phyloP scores from a whole-genome alignment of 176 grass and related monocot species.

The Stipa capillata region DNA sequence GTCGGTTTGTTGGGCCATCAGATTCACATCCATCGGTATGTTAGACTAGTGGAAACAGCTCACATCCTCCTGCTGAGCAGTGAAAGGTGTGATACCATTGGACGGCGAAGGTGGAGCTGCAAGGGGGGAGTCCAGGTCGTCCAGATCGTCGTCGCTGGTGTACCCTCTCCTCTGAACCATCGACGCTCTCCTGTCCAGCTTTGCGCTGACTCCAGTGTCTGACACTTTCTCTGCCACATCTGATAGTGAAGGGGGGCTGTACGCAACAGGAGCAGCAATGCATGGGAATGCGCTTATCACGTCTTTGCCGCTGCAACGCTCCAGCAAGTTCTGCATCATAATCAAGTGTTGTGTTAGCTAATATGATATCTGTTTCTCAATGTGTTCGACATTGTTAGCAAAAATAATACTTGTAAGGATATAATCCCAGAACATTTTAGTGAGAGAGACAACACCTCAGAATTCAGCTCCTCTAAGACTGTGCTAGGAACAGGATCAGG shows the following conservation, averaged over 20 bases:
- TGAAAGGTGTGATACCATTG: neutral
- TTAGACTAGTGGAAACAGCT: slow-evolving; percentile 22
- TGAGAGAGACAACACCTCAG: slow-evolving; percentile 53
- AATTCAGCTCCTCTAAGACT: slow-evolving; percentile 84
- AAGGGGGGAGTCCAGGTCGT: slow-evolving; percentile 58
- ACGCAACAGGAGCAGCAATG: slow-evolving; percentile 39
- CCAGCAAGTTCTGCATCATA: slow-evolving; percentile 60
- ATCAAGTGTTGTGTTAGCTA: neutral
- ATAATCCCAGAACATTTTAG: neutral
- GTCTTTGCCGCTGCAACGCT: slow-evolving; percentile 18
- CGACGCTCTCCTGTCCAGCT: slow-evolving; percentile 57
- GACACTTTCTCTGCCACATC: slow-evolving; percentile 54
- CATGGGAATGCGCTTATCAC: slow-evolving; percentile 37
- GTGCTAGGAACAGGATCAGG: slow-evolving; percentile 72
- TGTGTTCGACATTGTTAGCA: neutral
- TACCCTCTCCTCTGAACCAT: slow-evolving; percentile 67
- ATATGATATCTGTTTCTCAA: neutral
- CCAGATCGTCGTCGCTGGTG: slow-evolving; percentile 72
- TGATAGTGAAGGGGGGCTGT: slow-evolving; percentile 21
- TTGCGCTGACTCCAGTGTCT: neutral
- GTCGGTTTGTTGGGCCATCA: slow-evolving; percentile 11
- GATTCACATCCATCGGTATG: slow-evolving; percentile 27
- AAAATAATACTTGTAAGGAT: neutral
- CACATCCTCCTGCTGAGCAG: slow-evolving; percentile 15
- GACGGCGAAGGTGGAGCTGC: slow-evolving; percentile 32